Evolutionary conservation across 2,329 filamentous ascomycete genomes (phyloP), one percentile per base, ranked within the genome.

Genomic region (Hypoxylon sp.): DNA sequence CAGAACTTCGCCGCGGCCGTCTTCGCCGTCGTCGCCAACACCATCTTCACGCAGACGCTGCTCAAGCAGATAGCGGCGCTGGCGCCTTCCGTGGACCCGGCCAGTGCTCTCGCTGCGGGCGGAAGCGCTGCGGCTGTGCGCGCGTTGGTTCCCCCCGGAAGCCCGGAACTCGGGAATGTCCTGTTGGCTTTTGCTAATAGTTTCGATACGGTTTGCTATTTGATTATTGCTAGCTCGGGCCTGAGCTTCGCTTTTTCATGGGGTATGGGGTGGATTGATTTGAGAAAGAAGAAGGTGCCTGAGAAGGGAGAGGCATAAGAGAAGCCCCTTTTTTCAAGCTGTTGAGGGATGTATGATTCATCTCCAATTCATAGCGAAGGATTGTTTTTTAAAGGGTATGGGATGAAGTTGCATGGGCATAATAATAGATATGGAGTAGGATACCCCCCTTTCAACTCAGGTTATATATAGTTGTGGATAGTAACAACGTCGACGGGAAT

Each of bases 251-350:
- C 71, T 2, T 62, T 70, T 15, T 66, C 72, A 2, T 74, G 67
- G 48, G 71, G 72, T 1, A 74, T 74, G 68, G 74, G 70, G 2
- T 74, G 71, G 73, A 53, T 72, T 6, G 68, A 73, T 20, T 58
- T 70, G 20, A 60, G 71, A 56, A 67, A 72, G 60, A 71, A 68
- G 63, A 70, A 70, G 43, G 41, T 61, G 44, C 47, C 54, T 3
- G 39, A 37, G 32, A 64, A 57, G 54, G 63, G 55, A n/a, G 68
- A 68, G 6, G 62, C 52, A n/a, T 68, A 26, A 61, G 32, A 55
- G 26, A 26, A 48, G 17, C 19, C 6, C 6, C 30, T 13, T 15
- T 15, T 51, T 3, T 47, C 13, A 17, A 48, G 43, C 1, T 22
- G n/a, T 44, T 24, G 44, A 51, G 11, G 3, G 24, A 49, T 34